Base-by-base conservation (phyloP, 2,329 filamentous ascomycete species). In the Fusarium duplospermum region DNA sequence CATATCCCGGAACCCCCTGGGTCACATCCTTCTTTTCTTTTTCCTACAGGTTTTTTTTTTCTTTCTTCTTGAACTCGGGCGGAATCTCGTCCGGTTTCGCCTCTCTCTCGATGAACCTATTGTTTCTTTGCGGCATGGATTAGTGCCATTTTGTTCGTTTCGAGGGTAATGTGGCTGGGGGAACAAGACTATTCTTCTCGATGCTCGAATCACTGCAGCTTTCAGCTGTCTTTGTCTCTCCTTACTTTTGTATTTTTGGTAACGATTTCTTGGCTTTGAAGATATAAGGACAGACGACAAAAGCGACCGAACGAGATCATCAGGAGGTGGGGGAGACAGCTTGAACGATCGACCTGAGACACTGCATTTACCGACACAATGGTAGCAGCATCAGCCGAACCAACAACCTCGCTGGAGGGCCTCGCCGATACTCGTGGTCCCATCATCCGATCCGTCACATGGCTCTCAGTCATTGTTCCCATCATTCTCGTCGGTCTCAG, bases 381-480 rank as follows among this genome's bases (percentile, higher is more conserved):
- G 72, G 40, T 36, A 47, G 54, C 58, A 35, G 22, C 54, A 31
- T 29, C 52, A 31, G 13, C 33, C 35, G 36, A 7, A 20, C 40
- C 66, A 9, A 52, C 56, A n/a, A 59, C 59, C 9, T 72, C 72
- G 7, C 52, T 65, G 6, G 68, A 74, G 4, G 66, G 61, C 36
- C 71, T 74, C 10, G 64, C 71, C 1, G 62, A 74, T 27, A 66
- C 64, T 18, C 62, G 68, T 0, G 68, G 71, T 2, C 64, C 57
- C 16, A 42, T 60, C 20, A 74, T 74, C 6, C 59, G 69, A 4
- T 54, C 71, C 16, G 62, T 74, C 4, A 74, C 68, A 2, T 74
- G 72, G 72, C 29, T 74, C 5, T 72, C 71, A 0, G 72, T 74
- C 0, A 35, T 66, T 3, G 29, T 74, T 5, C 72, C 72, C 0